Evolutionary conservation across 176 grass and related monocot genomes (phyloP), one percentile per base, ranked within the genome.

Genomic region (Musa beccarii): DNA sequence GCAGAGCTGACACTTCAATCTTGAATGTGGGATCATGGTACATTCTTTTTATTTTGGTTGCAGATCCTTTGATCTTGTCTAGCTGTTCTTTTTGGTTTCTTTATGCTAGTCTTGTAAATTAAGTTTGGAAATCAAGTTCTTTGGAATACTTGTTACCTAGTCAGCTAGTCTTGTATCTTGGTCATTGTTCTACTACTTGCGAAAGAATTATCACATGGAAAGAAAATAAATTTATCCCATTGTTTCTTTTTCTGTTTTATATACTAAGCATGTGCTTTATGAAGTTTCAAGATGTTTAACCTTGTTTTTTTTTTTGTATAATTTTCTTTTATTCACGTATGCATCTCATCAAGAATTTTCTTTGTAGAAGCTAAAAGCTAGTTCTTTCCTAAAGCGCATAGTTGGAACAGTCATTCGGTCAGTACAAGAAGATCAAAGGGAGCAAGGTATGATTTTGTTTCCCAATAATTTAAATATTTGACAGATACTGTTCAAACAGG

Each of bases 321-420:
- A 23, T 69, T 17, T 19, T 50, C 2, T 73, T 25, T 20, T 8
- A 73, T 52, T 26, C 21, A 49, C 73, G 2, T n/a, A 53, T 52
- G 9, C 73, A 10, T 17, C 55, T 73, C 12, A 59, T 55, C 54
- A 28, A 63, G 23, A 62, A 65, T 64, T 87, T 78, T 79, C 61
- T 68, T 49, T 84, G 86, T 83, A 99, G 90, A 99, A 99, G 70
- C 81, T 91, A 69, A 94, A 99, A 81, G 88, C 90, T 11, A 91
- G 90, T 73, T 99, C 95, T 29, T 94, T 94, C 82, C 76, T 99
- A 21, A 99, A 89, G 81, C 86, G 88, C 49, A 99, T 94, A 53
- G 88, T 99, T 78, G 95, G 95, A 76, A 94, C 95, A 68, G 95
- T 99, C 69, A 89, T 99, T 72, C 81, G 95, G 49, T 99, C 95